phyloP scores from a whole-genome alignment of 2,329 filamentous ascomycete genomes.

The Ilyonectria mors-panacis region DNA sequence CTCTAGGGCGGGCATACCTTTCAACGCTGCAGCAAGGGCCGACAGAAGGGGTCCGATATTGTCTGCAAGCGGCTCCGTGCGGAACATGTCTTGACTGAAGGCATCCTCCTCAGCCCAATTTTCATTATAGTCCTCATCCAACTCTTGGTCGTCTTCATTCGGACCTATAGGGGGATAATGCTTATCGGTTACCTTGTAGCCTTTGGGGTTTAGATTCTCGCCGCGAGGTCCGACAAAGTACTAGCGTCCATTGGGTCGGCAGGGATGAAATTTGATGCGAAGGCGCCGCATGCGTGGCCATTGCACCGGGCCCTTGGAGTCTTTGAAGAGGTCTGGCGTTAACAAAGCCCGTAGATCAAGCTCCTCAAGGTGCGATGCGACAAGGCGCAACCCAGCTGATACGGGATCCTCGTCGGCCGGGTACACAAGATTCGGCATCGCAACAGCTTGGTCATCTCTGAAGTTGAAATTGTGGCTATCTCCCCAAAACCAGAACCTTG shows the following conservation, averaged over 20 bases:
- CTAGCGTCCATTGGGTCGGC: slow-evolving; percentile 12
- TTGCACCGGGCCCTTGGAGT: not conserved
- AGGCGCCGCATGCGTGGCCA: slow-evolving; percentile 6
- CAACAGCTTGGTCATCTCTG: slow-evolving; percentile 1
- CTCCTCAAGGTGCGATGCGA: slow-evolving; percentile 13
- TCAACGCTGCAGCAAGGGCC: slow-evolving; percentile 14
- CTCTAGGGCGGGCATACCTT: slow-evolving; percentile 14
- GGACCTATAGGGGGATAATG: slow-evolving; percentile 9
- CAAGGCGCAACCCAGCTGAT: slow-evolving; percentile 5
- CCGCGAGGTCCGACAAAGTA: slow-evolving; percentile 24
- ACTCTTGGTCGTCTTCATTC: slow-evolving; percentile 6
- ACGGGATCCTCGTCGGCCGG: slow-evolving; percentile 16
- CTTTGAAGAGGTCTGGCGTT: slow-evolving; percentile 7
- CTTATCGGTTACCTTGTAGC: not conserved
- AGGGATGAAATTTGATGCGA: slow-evolving; percentile 12
- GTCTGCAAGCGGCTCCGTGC: slow-evolving; percentile 6
- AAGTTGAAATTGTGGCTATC: not conserved
- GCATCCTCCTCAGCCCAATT: not conserved
- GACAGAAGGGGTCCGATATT: slow-evolving; percentile 7
- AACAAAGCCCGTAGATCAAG: slow-evolving; percentile 13
- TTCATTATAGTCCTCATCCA: slow-evolving; percentile 1
- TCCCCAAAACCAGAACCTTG: slow-evolving; percentile 1
- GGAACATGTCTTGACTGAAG: not conserved
- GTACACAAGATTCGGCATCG: slow-evolving; percentile 10
- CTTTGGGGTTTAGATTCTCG: slow-evolving; percentile 7